A percentile compares a stretch with the other conserved stretches of the same genome.
Conservation (phyloP, 2,329 filamentous ascomycete species). For the Fusarium staphyleae region DNA sequence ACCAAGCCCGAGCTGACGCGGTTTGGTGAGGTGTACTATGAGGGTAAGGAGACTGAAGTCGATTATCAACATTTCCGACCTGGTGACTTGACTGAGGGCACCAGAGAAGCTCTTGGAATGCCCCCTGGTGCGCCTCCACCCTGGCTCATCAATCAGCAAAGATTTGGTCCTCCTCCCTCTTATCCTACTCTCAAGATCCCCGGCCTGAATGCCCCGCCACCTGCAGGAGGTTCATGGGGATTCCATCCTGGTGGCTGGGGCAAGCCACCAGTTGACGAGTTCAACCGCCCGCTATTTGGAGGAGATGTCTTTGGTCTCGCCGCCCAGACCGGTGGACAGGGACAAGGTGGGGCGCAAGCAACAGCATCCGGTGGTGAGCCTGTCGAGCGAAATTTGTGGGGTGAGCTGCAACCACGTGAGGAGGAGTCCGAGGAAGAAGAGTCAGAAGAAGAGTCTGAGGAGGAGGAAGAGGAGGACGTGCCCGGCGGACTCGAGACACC, state of each 20-base stretch:
- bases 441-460: conserved; percentile 67
- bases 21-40: conserved; percentile 99
- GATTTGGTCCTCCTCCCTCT: conserved; percentile 89
- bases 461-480: conserved; percentile 68
- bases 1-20: conserved; percentile 93
- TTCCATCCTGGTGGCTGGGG: conserved; percentile 96
- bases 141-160: conserved; percentile 97
- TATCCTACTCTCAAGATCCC: conserved; percentile 96
- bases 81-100: conserved; percentile 85
- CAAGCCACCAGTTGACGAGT: conserved; percentile 93
- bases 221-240: conserved; percentile 88
- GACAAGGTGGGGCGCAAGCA: conserved; percentile 47
- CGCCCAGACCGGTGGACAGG: conserved; percentile 49
- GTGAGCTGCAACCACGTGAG: conserved; percentile 82
- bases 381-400: conserved; percentile 89
- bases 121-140: conserved; percentile 91
- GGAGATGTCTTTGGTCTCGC: conserved; percentile 91
- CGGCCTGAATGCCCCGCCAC: conserved; percentile 91
- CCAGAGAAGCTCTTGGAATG: conserved; percentile 93
- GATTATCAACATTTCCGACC: conserved; percentile 90
- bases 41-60: conserved; percentile 97
- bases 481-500: conserved; percentile 75
- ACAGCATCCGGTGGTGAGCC: conserved; percentile 68
- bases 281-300: conserved; percentile 88
- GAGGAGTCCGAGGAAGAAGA: conserved; percentile 78